Evolutionary conservation across 352 stramenopile species (phyloP), one percentile per base, ranked within the genome.

Genomic region (Pythium grandisporangium): DNA sequence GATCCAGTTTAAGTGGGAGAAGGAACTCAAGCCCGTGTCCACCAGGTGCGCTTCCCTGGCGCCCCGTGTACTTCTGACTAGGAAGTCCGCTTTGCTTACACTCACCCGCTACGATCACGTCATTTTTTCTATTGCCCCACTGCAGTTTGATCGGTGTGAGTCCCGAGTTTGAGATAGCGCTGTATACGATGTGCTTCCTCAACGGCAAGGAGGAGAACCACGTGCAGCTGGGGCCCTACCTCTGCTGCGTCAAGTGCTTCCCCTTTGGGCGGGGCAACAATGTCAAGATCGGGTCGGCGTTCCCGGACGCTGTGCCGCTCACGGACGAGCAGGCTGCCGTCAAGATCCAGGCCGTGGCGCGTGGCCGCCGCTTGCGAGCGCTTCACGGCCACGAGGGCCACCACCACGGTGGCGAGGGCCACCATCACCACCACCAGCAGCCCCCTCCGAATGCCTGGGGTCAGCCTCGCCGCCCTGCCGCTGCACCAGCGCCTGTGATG

Each of bases 151-250:
- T 98, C 39, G 93, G 91, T 22, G 87, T 96, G 14, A 96, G 79
- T 30, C 93, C 93, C 4, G 94, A 98, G 58, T 98, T 98, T 37
- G 94, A 98, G 62, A 79, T 98, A 56, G 92, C 94, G 17, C 57
- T 98, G n/a, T 98, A 98, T 66, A 97, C 91, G 2, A 80, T 97
- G 58, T 96, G 86, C 48, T 98, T 97, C 58, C 51, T 98, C 19
- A 86, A 95, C 30, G 89, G 83, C 40, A 59, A 82, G 38, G 73
- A 97, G 24, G 71, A 90, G 23, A 88, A 96, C 42, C 59, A 85
- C 42, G 84, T 95, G 36, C 70, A 93, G 32, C 59, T 84, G 3
- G 85, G 85, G 2, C 73, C 76, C 6, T 95, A 95, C 60, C 58
- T 84, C 43, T 71, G 69, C 55, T 93, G 93, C 57, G 82, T 95